A percentile compares a stretch with the other conserved stretches of the same genome.
Evolutionary conservation across 23 red algal genomes (phyloP).

Genomic region (Gracilaria caudata): DNA sequence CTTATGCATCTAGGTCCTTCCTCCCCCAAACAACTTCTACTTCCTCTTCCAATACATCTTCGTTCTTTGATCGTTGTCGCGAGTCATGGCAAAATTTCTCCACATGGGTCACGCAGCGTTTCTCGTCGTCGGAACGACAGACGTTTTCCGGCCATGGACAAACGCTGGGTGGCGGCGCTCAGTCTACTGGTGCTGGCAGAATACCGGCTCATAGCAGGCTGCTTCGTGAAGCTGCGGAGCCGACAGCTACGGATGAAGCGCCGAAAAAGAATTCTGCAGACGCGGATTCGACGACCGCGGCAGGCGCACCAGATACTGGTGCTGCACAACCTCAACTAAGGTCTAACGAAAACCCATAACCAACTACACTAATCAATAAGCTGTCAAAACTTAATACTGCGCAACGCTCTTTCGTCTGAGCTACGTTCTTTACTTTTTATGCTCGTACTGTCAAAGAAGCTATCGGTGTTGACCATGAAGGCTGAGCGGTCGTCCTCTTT

Average conservation of each 20-base stretch:
- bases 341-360: background rate
- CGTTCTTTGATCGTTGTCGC: background rate
- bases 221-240: background rate
- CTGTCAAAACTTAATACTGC: background rate
- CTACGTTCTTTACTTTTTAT: no score
- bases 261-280: background rate
- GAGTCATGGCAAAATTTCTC: background rate
- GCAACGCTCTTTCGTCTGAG: background rate
- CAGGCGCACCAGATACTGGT: background rate
- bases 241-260: background rate
- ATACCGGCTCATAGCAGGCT: constrained; percentile 31
- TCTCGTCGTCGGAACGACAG: background rate
- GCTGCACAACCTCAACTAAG: background rate
- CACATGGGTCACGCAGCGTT: background rate
- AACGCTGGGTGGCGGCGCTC: background rate
- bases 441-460: no score
- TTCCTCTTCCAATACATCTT: background rate
- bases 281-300: background rate
- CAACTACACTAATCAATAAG: background rate
- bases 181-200: background rate
- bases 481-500: background rate
- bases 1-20: background rate
- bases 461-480: no score
- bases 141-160: constrained; percentile 21
- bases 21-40: constrained; percentile 20